Conservation (phyloP, 768 basidiomycete genomes). For the Rhodotorula toruloides region DNA sequence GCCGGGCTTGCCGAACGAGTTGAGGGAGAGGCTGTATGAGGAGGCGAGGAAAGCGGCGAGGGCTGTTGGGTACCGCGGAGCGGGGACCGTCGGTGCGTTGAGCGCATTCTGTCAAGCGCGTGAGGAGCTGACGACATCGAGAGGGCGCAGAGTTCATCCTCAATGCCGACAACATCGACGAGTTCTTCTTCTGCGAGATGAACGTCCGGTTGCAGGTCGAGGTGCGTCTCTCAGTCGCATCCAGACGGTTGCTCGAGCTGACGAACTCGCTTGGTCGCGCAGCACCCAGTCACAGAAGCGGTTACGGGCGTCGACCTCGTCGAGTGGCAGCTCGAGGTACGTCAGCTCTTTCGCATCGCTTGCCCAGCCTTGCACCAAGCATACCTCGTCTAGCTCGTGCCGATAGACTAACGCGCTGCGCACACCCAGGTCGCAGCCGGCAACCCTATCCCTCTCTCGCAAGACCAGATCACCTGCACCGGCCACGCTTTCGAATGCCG, state of each 20-base stretch:
- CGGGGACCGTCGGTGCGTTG: constrained; percentile 63
- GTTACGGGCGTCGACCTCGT: constrained; percentile 89
- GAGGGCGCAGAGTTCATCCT: constrained; percentile 72
- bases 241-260: constrained; percentile 53
- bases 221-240: constrained; percentile 19
- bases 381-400: neutral
- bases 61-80: constrained; percentile 85
- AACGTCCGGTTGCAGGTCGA: constrained; percentile 45
- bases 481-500: constrained; percentile 93
- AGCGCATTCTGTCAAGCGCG: neutral
- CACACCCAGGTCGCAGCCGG: constrained; percentile 69
- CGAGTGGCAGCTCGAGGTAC: constrained; percentile 85
- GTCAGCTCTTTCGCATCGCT: neutral
- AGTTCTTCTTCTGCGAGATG: constrained; percentile 95
- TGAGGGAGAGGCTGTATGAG: constrained; percentile 70
- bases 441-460: constrained; percentile 71
- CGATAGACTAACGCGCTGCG: neutral
- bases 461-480: constrained; percentile 72
- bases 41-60: constrained; percentile 89
- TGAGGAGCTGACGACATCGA: constrained; percentile 27
- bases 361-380: neutral
- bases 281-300: constrained; percentile 55
- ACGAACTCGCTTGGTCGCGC: constrained; percentile 51
- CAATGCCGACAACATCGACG: constrained; percentile 70
- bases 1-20: constrained; percentile 71